Evolutionary conservation across 257 asterid genomes (phyloP).

Genomic region (Solanum paucissectum): DNA sequence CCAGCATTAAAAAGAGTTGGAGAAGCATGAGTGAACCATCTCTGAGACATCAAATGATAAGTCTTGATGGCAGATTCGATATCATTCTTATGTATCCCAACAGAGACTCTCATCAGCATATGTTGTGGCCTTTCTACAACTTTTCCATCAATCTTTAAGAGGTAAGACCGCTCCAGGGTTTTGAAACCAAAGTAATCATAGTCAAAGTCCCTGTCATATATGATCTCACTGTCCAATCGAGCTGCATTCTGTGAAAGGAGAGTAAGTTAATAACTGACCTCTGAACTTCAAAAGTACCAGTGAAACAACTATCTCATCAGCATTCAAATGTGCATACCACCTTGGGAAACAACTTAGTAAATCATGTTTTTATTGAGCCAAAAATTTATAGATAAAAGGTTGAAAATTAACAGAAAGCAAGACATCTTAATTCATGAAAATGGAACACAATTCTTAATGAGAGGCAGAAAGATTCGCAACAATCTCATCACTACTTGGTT

Average conservation of each 20-base stretch:
- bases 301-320: neutral
- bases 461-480: neutral
- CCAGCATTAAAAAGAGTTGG: conserved; percentile 97
- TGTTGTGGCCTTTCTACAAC: conserved; percentile 98
- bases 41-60: conserved; percentile 79
- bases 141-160: conserved; percentile 61
- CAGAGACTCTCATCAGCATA: conserved; percentile 97
- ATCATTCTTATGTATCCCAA: conserved; percentile 83
- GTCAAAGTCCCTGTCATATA: conserved; percentile 88
- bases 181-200: conserved; percentile 93
- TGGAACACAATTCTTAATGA: neutral
- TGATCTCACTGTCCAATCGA: conserved; percentile 88
- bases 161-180: conserved; percentile 90
- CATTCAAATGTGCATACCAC: neutral
- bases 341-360: neutral
- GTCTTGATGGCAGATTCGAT: conserved; percentile 67
- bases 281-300: neutral
- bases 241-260: conserved; percentile 47
- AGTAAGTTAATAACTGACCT: neutral
- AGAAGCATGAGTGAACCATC: conserved; percentile 98
- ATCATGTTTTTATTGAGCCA: neutral
- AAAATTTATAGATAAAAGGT: neutral
- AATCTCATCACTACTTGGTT: neutral
- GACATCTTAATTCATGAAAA: fast-evolving
- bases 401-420: neutral